These are phyloP conservation scores for Ambrosia hybrid DNA, from an alignment of 140 eudicot genomes.

Conservation along the genomic window DNA sequence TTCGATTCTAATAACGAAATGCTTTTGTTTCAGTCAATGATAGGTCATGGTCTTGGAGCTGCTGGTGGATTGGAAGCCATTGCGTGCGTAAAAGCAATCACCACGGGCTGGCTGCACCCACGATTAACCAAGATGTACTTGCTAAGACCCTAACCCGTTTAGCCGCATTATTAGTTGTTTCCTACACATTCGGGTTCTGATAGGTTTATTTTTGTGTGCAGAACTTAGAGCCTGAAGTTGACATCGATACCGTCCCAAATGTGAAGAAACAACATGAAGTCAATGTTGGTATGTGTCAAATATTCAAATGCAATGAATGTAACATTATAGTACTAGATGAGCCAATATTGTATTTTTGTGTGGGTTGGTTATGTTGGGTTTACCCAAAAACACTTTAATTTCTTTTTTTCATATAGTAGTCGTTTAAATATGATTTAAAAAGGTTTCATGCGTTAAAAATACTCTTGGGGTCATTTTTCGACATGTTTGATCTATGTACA, in stretches of 20 bases:
- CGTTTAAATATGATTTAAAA: background rate
- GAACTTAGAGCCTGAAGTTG: constrained; percentile 64
- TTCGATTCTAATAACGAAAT: background rate
- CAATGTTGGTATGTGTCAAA: constrained; percentile 57
- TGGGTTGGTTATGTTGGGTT: background rate
- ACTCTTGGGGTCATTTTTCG: too few species aligned
- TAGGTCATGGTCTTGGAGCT: constrained; percentile 90
- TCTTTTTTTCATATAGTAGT: background rate
- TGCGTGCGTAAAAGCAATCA: constrained; percentile 72
- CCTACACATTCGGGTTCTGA: background rate
- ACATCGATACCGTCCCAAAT: constrained; percentile 80
- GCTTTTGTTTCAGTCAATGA: constrained; percentile 60
- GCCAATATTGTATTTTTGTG: background rate
- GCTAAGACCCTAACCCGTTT: constrained; percentile 9
- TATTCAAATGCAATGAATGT: constrained; percentile 10
- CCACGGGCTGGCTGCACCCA: constrained; percentile 80
- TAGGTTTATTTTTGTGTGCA: constrained; percentile 23
- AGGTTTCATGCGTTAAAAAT: background rate
- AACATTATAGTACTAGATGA: background rate
- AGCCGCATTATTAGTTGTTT: background rate
- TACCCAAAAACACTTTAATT: background rate
- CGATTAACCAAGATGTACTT: constrained; percentile 74
- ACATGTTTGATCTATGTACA: too few species aligned
- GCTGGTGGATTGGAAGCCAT: constrained; percentile 93
- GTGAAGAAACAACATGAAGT: constrained; percentile 81